A percentile compares a stretch with the other conserved stretches of the same genome.
Evolutionary conservation across 2,329 filamentous ascomycete species (phyloP).

Genomic region (Fusarium dimerum): DNA sequence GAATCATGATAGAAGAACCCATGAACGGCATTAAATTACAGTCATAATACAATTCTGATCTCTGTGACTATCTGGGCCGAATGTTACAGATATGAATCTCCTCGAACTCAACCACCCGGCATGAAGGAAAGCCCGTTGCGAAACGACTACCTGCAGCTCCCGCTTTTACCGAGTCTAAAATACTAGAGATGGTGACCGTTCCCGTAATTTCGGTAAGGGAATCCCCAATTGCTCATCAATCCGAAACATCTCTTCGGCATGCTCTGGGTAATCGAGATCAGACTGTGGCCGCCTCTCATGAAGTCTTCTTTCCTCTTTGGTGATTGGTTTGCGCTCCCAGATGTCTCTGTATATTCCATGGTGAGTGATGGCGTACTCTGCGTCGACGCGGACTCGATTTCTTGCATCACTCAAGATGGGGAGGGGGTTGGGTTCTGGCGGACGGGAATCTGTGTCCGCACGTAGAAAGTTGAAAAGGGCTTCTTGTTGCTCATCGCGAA

Average conservation of each 20-base stretch:
- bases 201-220: not conserved
- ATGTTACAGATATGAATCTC: no score
- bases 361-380: slow-evolving; percentile 3
- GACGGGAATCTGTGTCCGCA: not conserved
- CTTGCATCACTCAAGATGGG: slow-evolving; percentile 7
- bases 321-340: slow-evolving; percentile 12
- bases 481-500: slow-evolving; percentile 11
- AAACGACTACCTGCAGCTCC: not conserved
- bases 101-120: no score
- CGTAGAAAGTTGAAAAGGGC: slow-evolving; percentile 7
- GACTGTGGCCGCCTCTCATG: slow-evolving; percentile 10
- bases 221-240: slow-evolving; percentile 6
- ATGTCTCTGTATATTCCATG: slow-evolving; percentile 14
- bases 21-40: no score
- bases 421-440: not conserved
- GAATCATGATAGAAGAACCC: no score
- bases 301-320: not conserved
- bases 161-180: not conserved
- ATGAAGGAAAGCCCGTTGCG: no score
- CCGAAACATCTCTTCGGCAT: slow-evolving; percentile 3
- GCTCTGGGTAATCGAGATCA: slow-evolving; percentile 14
- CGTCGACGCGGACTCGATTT: slow-evolving; percentile 13
- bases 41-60: no score
- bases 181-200: not conserved
- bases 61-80: no score